A percentile compares a stretch with the other conserved stretches of the same genome.
Conservation (phyloP, 2,329 filamentous ascomycete species). For the Moelleriella libera region DNA sequence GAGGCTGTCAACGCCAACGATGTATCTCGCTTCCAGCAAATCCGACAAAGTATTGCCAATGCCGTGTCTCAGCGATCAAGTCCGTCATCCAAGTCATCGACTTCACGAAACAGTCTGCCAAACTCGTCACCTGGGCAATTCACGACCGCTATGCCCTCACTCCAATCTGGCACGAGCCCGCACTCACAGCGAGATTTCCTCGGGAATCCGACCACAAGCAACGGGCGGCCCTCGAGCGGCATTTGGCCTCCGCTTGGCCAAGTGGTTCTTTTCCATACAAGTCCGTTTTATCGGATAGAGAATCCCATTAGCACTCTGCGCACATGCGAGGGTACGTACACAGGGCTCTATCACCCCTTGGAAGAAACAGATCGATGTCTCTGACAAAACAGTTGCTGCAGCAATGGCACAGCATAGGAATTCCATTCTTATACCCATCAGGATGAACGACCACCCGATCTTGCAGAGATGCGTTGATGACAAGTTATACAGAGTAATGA, state of each 20-base stretch:
- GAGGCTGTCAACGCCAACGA: slow-evolving; percentile 22
- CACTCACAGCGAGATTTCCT: slow-evolving; percentile 7
- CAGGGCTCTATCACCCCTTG: background rate
- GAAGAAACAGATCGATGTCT: slow-evolving; percentile 15
- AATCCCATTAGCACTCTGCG: slow-evolving; percentile 49
- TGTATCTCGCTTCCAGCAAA: slow-evolving; percentile 25
- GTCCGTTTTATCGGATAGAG: slow-evolving; percentile 70
- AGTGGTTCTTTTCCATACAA: slow-evolving; percentile 46
- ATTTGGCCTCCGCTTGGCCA: slow-evolving; percentile 7
- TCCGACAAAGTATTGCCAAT: slow-evolving; percentile 26
- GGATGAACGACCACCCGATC: slow-evolving; percentile 33
- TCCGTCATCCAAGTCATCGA: slow-evolving; percentile 9
- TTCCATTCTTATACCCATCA: slow-evolving; percentile 30
- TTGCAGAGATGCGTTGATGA: slow-evolving; percentile 45
- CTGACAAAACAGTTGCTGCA: slow-evolving; percentile 12
- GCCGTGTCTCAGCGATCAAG: slow-evolving; percentile 15
- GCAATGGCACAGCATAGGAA: slow-evolving; percentile 42
- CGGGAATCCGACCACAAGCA: slow-evolving; percentile 5
- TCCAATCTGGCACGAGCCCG: slow-evolving; percentile 4
- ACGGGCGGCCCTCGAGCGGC: slow-evolving; percentile 8
- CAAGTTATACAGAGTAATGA: slow-evolving; percentile 55
- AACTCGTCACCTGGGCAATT: slow-evolving; percentile 3
- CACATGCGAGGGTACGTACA: slow-evolving; percentile 56
- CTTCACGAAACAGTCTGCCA: slow-evolving; percentile 2
- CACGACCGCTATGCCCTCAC: slow-evolving; percentile 8